Evolutionary conservation across 805 yeast species (phyloP), one percentile per base, ranked within the genome.

Genomic region (Brettanomyces sp.): DNA sequence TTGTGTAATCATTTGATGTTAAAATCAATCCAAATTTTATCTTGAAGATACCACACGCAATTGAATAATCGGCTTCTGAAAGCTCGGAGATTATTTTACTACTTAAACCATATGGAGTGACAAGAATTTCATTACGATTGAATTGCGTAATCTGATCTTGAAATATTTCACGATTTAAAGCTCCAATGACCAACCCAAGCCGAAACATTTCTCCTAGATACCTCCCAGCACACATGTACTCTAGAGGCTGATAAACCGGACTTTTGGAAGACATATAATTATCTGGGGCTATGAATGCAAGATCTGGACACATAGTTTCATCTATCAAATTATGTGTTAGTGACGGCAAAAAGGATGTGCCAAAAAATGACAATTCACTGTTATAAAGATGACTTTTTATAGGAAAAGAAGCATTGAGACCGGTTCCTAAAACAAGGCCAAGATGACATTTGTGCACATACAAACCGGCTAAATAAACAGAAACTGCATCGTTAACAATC

Each of bases 371-470:
- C 30, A 77, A 54, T 51, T 79, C 85, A n/a, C 74, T 62, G 58
- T 79, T 79, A 2, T 46, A 8, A 24, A 45, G 39, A 7, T n/a
- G 6, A 22, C 34, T 35, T 3, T 11, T 50, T 6, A 58, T 25
- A 18, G 65, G 53, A 63, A 77, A 66, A 62, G 79, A 77, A 34
- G 77, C 59, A 53, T 82, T 82, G 45, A 77, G 60, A 1, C 90
- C 90, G 3, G 90, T 82, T 1, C 90, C 89, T 43, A 82, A 59
- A 3, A 82, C 84, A 52, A 82, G 52, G 0, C 85, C 83, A 40
- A 81, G 53, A 46, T 63, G 56, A 45, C 72, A 69, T 2, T 64
- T 48, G 11, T 55, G 51, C 14, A 59, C 50, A 12, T 59, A 59
- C 18, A 59, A 52, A 8, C 80, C 81, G 0, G 85, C 73, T 9